Conservation (phyloP, 495 filamentous ascomycete genomes). For the Podospora fimiseda region DNA sequence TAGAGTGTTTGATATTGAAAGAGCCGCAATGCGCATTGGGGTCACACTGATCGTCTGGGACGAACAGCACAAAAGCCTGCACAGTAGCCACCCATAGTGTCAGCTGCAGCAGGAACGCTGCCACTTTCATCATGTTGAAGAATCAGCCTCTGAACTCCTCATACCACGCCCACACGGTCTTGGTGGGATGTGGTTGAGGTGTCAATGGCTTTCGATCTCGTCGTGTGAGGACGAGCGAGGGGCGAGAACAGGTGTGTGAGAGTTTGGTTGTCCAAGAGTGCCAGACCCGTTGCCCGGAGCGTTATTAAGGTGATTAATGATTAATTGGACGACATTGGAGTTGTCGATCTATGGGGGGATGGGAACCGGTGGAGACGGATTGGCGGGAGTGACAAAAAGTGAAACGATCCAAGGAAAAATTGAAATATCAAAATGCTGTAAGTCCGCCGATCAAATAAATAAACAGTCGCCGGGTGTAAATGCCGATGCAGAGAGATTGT, state of each 20-base stretch:
- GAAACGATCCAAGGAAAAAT: neutral
- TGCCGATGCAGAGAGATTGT: neutral
- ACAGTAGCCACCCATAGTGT: conserved; percentile 36
- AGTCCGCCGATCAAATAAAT: no score
- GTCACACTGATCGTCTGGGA: conserved; percentile 20
- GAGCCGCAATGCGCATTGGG: conserved; percentile 11
- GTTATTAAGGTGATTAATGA: conserved; percentile 31
- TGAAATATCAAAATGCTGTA: no score
- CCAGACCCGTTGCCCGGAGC: conserved; percentile 29
- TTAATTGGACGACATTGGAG: conserved; percentile 33
- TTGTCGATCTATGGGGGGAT: neutral
- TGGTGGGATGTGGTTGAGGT: conserved; percentile 8
- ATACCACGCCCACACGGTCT: conserved; percentile 21
- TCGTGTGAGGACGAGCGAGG: neutral
- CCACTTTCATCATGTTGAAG: conserved; percentile 34
- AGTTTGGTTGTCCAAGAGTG: conserved; percentile 22
- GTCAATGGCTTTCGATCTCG: conserved; percentile 2
- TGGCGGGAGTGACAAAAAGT: neutral
- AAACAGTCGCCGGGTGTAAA: neutral
- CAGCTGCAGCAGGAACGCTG: conserved; percentile 30
- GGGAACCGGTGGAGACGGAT: neutral
- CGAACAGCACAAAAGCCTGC: conserved; percentile 33
- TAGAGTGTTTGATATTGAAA: neutral
- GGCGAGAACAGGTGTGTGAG: neutral
- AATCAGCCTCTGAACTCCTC: conserved; percentile 14